Evolutionary conservation across 495 filamentous ascomycete species (phyloP).

Genomic region (Hypoxylon lienhwacheense): DNA sequence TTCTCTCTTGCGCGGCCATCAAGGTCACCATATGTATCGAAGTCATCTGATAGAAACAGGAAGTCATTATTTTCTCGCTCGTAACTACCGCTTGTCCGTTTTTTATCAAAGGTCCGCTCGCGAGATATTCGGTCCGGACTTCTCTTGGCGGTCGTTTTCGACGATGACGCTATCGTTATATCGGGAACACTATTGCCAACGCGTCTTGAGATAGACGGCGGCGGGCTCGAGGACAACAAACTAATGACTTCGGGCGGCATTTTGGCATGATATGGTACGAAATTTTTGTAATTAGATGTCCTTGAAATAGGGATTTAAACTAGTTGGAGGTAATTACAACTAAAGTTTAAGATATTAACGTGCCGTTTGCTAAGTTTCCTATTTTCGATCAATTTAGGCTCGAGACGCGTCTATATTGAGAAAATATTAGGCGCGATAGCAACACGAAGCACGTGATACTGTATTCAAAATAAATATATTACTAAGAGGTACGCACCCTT

Average conservation of each 20-base stretch:
- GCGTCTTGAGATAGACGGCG: conserved; percentile 8
- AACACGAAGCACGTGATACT: conserved; percentile 25
- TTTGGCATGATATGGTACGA: conserved; percentile 16
- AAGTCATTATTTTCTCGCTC: conserved; percentile 26
- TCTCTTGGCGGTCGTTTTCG: not conserved
- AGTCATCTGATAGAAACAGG: conserved; percentile 55
- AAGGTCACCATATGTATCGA: conserved; percentile 45
- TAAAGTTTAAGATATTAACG: not conserved
- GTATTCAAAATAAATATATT: not conserved
- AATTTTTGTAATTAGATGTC: not conserved
- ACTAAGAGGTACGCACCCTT: no score
- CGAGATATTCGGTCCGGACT: not conserved
- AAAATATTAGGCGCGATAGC: conserved; percentile 11
- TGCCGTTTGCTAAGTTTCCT: no score
- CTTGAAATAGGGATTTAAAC: not conserved
- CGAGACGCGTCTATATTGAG: not conserved
- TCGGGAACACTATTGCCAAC: conserved; percentile 6
- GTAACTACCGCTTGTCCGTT: conserved; percentile 2
- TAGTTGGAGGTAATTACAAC: not conserved
- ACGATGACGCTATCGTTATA: not conserved
- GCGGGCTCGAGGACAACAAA: conserved; percentile 41
- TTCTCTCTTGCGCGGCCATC: conserved; percentile 32
- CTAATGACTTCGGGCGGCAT: conserved; percentile 48
- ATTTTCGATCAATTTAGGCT: not conserved
- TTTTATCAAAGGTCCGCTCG: conserved; percentile 4